Evolutionary conservation across 257 asterid genomes (phyloP), one percentile per base, ranked within the genome.

Genomic region (Przewalskia tangutica): DNA sequence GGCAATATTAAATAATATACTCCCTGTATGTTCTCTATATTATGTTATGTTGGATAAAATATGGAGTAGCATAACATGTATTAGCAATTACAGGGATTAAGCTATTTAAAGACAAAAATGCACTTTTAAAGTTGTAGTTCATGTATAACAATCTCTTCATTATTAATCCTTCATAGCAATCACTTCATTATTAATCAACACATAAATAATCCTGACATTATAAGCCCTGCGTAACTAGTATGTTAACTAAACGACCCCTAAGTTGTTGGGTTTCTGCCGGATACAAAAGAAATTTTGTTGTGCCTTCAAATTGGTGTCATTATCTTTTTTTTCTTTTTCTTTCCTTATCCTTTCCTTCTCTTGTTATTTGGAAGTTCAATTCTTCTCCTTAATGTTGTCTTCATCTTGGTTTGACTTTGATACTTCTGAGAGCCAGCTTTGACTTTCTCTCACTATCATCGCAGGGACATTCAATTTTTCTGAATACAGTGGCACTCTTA

Each of bases 381-480:
- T 62, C 79, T 51, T 62, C 78, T 12, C 73, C 73, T 65, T 38
- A 34, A 64, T 84, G 58, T 18, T 80, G 46, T 55, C 81, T 81
- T 81, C 81, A 66, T 83, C 77, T 82, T 80, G 81, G 51, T 84
- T 80, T 60, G 62, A 20, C 3, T 38, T 84, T 83, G 83, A 87
- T 82, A 80, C 86, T 85, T 87, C 90, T 89, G 85, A 70, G 88
- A 84, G 88, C 86, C 82, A 84, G 66, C 38, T 82, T 84, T 83
- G 86, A 54, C 68, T 81, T 79, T 87, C 79, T 83, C 82, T 85
- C 77, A 75, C 90, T 91, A 82, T 90, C 89, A 89, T 93, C 94
- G 92, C 97, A 90, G 93, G 97, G 88, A 85, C 85, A 46, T 86
- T 91, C 89, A 85, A 27, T 82, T 84, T 80, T 84, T 88, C 88